Base-by-base conservation (phyloP, 2,329 filamentous ascomycete species). In the Pseudocercospora ulei region DNA sequence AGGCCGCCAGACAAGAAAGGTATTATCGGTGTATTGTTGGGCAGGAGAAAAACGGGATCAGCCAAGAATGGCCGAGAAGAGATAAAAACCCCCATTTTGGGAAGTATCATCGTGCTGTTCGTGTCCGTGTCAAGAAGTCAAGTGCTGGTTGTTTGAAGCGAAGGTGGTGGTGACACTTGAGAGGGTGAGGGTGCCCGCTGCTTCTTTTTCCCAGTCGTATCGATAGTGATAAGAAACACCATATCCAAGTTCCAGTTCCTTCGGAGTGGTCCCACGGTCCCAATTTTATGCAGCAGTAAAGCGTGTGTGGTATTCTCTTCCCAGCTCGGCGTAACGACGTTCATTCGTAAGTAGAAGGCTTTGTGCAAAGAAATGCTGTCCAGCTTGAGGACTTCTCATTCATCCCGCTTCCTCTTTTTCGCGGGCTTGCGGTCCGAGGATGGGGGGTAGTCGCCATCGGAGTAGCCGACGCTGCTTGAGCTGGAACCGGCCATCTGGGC, bases 401-500 rank as follows among this genome's bases (percentile, higher is more conserved):
- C 63, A 39, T 66, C 63, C 46, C 64, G 59, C 60, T 66, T 67
- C 53, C 62, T 62, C 44, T 57, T 64, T 44, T 56, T 56, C 38
- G 56, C 51, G 41, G 59, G 60, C 53, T 62, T 63, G 43, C 48
- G 44, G 35, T 56, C 52, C 6, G 49, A 46, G 26, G 36, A 27
- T 12, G 50, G 46, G 23, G 47, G 48, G 36, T 42, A 50, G 25
- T 52, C 52, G 28, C 30, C 41, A 24, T 57, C 55, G 4, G 55
- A 57, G 48, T 53, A 58, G 49, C 50, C 43, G 26, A 46, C 51
- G 12, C 62, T 64, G 35, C 62, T 64, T 39, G 62, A 65, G 20
- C 63, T 66, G 3, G 65, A 41, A 23, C 81, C 76, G 35, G 82
- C 72, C 52, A 82, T 79, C 18, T 82, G 73, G 17, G 82, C 78